Evolutionary conservation across 148 eudicot genomes (phyloP), one percentile per base, ranked within the genome.

Genomic region (Fagopyrum homotropicum): DNA sequence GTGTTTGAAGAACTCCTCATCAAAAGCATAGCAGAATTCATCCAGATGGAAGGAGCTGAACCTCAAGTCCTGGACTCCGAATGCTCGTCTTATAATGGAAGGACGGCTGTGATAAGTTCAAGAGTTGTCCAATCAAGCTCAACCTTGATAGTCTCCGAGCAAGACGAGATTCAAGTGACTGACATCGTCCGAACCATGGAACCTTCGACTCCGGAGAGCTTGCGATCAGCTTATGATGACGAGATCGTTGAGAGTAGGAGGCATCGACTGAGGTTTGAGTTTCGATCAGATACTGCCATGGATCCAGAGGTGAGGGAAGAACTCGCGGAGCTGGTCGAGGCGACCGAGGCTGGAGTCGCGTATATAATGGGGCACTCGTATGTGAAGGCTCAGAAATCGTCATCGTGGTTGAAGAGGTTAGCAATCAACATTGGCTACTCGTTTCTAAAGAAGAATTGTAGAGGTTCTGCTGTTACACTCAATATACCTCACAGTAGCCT

Each of bases 401-500:
- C 97, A 0, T 80, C 92, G 15, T 90, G 79, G 64, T 69, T 94
- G 77, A 91, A 94, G 69, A 94, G 88, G 83, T 77, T 94, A 29
- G 91, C 87, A 0, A 89, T 94, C 52, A 95, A 94, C 75, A 85
- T 91, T 9, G 96, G 90, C 1, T 94, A 94, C 79, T 90, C 96
- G 0, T 94, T 94, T 77, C 93, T 94, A 5, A 86, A 93, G 73
- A 94, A 94, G 86, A 91, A 94, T 69, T 91, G 97, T 85, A 82
- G 98, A 79, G 98, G 98, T 5, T 96, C 97, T 26, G 75, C 96
- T 4, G 98, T 94, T 74, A 93, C 92, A 0, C 97, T 94, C 26
- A 86, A 94, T 78, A 90, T 94, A 69, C 97, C 98, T 74, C 98
- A 94, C 78, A 94, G 91, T 54, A 94, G 98, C 83, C 93, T 94